A percentile compares a stretch with the other conserved stretches of the same genome.
Conservation (phyloP, 805 yeast genomes). For the Aciculoconidium aculeatum region DNA sequence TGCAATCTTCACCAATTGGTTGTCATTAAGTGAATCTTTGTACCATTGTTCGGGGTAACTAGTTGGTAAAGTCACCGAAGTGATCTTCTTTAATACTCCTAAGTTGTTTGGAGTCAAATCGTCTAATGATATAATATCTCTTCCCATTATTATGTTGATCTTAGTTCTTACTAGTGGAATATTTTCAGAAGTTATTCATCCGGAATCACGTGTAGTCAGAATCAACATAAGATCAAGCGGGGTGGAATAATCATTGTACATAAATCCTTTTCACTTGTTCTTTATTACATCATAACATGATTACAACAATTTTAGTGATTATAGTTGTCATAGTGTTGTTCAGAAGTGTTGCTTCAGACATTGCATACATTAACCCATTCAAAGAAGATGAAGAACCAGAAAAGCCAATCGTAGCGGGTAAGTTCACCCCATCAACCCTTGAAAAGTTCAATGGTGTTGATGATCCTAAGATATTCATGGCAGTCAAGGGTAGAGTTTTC, state of each 20-base stretch:
- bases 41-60: conserved; percentile 50
- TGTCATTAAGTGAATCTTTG: conserved; percentile 38
- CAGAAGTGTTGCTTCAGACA: conserved; percentile 20
- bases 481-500: conserved; percentile 79
- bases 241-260: too few relatives aligned
- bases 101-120: conserved; percentile 56
- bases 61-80: conserved; percentile 46
- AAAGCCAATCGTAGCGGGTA: conserved; percentile 34
- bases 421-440: conserved; percentile 71
- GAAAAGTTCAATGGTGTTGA: conserved; percentile 77
- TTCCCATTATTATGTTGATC: conserved; percentile 27
- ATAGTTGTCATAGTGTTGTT: conserved; percentile 26
- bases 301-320: conserved; percentile 25
- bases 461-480: conserved; percentile 74
- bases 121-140: conserved; percentile 47
- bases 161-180: too few relatives aligned
- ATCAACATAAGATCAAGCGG: too few relatives aligned
- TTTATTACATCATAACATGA: conserved; percentile 9
- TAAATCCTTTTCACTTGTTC: too few relatives aligned
- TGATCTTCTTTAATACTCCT: conserved; percentile 53
- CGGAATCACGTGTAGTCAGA: too few relatives aligned
- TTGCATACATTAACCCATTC: conserved; percentile 30
- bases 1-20: conserved; percentile 52
- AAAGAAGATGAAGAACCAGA: conserved; percentile 15
- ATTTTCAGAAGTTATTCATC: too few relatives aligned